A percentile compares a stretch with the other conserved stretches of the same genome.
These are phyloP conservation scores for Astrothelium macrocarpum DNA, from an alignment of 495 filamentous ascomycete species.

Conservation along the genomic window DNA sequence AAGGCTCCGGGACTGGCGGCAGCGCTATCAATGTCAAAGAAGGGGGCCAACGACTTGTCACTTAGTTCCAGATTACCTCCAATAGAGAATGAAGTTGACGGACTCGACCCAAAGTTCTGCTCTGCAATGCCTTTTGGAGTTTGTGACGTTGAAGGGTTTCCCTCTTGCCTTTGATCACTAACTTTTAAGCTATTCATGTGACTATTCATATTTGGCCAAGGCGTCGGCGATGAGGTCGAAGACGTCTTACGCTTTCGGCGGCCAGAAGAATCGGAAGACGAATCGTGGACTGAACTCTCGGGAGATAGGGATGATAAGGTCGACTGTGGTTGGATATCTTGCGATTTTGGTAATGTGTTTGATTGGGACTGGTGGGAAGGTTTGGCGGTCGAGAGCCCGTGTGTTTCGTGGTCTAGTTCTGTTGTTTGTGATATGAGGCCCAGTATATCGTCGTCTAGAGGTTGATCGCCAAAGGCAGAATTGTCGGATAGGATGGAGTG, in stretches of 20 bases:
- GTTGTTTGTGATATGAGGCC: background rate
- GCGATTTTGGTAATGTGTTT: background rate
- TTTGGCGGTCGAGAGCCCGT: background rate
- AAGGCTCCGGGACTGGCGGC: conserved; percentile 54
- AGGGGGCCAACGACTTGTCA: conserved; percentile 53
- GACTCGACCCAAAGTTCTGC: conserved; percentile 5
- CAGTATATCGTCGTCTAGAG: background rate
- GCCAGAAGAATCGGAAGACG: conserved; percentile 38
- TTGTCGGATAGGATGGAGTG: background rate
- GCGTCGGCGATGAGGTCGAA: conserved; percentile 25
- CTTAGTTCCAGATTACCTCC: conserved; percentile 42
- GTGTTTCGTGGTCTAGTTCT: background rate
- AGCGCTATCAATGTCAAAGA: conserved; percentile 63
- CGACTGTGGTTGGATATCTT: background rate
- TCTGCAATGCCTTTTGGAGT: background rate
- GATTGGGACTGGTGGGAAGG: background rate
- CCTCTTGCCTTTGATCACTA: background rate
- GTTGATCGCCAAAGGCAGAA: background rate
- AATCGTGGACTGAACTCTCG: conserved; percentile 38
- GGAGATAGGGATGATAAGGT: conserved; percentile 23
- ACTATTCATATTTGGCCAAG: conserved; percentile 9
- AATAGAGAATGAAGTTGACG: conserved; percentile 14
- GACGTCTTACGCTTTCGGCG: conserved; percentile 38
- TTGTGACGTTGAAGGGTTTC: background rate
- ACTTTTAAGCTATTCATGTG: conserved; percentile 12